Evolutionary conservation across 371 early-diverging fungal genomes (phyloP), one percentile per base, ranked within the genome.

Genomic region (Apophysomyces variabilis): DNA sequence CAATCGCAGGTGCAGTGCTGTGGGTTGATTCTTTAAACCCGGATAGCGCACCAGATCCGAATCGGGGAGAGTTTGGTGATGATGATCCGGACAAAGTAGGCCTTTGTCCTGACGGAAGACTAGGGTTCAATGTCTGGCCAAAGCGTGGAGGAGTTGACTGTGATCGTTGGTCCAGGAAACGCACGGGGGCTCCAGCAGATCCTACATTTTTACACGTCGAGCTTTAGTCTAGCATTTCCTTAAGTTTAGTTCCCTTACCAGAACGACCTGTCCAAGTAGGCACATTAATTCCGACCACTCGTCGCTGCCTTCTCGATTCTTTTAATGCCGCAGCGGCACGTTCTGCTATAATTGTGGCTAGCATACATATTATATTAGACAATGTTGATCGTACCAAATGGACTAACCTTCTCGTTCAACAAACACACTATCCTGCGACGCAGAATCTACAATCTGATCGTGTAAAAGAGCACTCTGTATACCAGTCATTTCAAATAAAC

Each of bases 401-500:
- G 41, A 64, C 66, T 66, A 72, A 65, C 95, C 96, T 80, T 96
- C 95, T 16, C 81, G 79, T 60, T 93, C 91, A 8, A 94, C 83
- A 39, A 87, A 78, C 1, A 89, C 64, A n/a, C 75, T 65, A 46
- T 94, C 93, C 6, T 87, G 88, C 5, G 77, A 85, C 4, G 79
- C 75, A 12, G 89, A 81, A 47, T 89, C 88, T 75, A 96, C 84
- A 50, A 96, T 93, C 21, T 85, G 87, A 66, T 97, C 98, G 68
- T 97, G 96, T 58, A 92, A 79, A 21, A 96, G 69, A 0, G 93
- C 95, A 57, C 93, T 90, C 65, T 94, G 94, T 16, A 96, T 87
- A 0, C 94, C 94, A 0, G 92, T 87, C 76, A 88, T 89, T 72
- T 91, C 85, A 69, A 95, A 93, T 37, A 96, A 70, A 21, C 86